Conservation (phyloP, 2,329 filamentous ascomycete genomes). For the Zasmidium citrigriseum region DNA sequence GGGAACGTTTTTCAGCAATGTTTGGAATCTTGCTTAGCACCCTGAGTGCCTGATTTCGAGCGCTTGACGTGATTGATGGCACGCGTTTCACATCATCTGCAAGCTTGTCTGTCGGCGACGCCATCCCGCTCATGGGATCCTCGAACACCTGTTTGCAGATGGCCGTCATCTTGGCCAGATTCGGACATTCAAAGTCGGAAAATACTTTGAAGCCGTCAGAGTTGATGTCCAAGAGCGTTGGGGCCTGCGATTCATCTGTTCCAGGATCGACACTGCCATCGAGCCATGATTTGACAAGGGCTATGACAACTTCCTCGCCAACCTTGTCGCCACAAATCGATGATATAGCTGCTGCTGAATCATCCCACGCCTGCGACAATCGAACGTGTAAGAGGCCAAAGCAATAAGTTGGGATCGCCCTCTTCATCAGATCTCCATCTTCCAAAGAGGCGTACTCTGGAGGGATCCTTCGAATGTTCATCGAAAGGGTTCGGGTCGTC, state of each 20-base stretch:
- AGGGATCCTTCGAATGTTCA: constrained; percentile 80
- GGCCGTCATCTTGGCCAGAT: constrained; percentile 62
- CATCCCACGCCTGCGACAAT: constrained; percentile 84
- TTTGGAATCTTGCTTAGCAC: constrained; percentile 72
- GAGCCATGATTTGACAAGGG: constrained; percentile 78
- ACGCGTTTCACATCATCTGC: constrained; percentile 13
- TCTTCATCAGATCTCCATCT: constrained; percentile 65
- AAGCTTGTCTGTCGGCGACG: constrained; percentile 21
- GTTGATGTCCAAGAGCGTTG: constrained; percentile 20
- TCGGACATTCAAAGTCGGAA: constrained; percentile 84
- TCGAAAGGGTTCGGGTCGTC: constrained; percentile 74
- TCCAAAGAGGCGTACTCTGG: constrained; percentile 62
- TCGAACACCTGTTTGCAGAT: constrained; percentile 55
- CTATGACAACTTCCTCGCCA: constrained; percentile 72
- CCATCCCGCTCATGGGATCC: constrained; percentile 44
- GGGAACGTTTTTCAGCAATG: constrained; percentile 82
- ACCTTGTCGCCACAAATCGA: constrained; percentile 68
- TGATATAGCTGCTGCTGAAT: constrained; percentile 73
- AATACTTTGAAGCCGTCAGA: constrained; percentile 39
- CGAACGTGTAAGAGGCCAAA: constrained; percentile 89
- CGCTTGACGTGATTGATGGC: constrained; percentile 19
- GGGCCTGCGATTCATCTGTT: constrained; percentile 26
- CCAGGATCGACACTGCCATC: constrained; percentile 38
- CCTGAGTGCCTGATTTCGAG: constrained; percentile 73
- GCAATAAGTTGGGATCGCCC: constrained; percentile 76